Conservation (phyloP, 345 rosid species). For the Hevea brasiliensis region DNA sequence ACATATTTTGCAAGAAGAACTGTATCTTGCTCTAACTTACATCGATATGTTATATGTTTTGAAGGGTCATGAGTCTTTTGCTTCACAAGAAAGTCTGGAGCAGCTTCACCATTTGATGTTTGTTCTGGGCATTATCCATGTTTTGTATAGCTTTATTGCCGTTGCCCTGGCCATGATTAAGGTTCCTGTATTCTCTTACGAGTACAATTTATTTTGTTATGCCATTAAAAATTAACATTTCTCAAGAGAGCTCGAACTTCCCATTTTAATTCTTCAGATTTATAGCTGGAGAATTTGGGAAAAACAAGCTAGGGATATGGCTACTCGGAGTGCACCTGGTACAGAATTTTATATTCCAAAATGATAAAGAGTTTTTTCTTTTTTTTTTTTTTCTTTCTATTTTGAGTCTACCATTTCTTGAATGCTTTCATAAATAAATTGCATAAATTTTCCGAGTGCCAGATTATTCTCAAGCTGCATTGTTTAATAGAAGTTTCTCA, state of each 20-base stretch:
- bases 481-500: slow-evolving; percentile 30
- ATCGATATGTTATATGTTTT: slow-evolving; percentile 5
- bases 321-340: slow-evolving; percentile 43
- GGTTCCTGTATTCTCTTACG: slow-evolving; percentile 32
- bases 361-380: background rate
- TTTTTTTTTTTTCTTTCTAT: too few relatives aligned
- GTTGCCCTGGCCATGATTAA: slow-evolving; percentile 60
- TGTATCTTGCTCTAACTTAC: background rate
- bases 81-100: slow-evolving; percentile 64
- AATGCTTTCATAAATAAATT: background rate
- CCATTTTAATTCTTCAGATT: slow-evolving; percentile 38
- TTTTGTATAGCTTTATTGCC: slow-evolving; percentile 61
- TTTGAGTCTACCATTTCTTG: background rate
- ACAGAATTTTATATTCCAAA: slow-evolving; percentile 10
- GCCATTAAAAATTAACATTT: slow-evolving; percentile 3
- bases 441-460: background rate
- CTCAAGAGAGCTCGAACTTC: background rate
- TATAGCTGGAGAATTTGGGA: slow-evolving; percentile 77
- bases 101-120: slow-evolving; percentile 70
- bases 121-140: slow-evolving; percentile 54
- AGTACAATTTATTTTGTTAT: background rate
- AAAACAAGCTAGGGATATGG: slow-evolving; percentile 47
- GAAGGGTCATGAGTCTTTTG: slow-evolving; percentile 70
- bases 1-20: background rate
- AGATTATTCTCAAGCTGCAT: slow-evolving; percentile 37